phyloP scores from a whole-genome alignment of 306 rosid genomes.

The Vigna reflexopilosa region DNA sequence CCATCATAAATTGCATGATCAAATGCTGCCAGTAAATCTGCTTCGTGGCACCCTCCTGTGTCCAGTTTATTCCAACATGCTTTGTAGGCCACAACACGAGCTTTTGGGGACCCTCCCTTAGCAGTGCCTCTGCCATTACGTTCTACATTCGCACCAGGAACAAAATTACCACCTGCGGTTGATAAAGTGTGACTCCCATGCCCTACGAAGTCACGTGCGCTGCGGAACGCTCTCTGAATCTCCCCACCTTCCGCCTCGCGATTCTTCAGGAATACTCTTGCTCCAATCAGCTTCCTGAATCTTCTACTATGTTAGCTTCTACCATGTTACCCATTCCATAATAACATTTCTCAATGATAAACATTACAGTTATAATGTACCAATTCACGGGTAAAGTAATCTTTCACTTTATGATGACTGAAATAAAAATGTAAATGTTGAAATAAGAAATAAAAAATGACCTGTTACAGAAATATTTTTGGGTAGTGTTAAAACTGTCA shows the following conservation, averaged over 20 bases:
- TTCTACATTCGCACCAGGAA: slow-evolving; percentile 43
- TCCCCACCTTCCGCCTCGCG: slow-evolving; percentile 8
- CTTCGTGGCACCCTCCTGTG: slow-evolving; percentile 55
- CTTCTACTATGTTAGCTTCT: background rate
- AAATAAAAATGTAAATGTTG: no score
- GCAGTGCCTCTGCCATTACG: slow-evolving; percentile 76
- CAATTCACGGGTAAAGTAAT: no score
- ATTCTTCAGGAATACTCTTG: slow-evolving; percentile 57
- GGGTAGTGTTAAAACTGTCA: no score
- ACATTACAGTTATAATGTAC: no score
- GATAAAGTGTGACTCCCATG: slow-evolving; percentile 80
- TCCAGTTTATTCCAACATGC: slow-evolving; percentile 59
- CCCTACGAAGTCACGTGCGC: slow-evolving; percentile 62
- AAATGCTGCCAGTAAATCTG: slow-evolving; percentile 64
- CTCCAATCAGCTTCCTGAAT: slow-evolving; percentile 75
- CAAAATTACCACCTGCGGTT: slow-evolving; percentile 72
- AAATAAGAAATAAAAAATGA: background rate
- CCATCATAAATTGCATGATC: slow-evolving; percentile 73
- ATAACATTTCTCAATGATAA: no score
- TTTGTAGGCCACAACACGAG: slow-evolving; percentile 73
- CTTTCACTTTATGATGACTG: no score
- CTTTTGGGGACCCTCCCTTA: slow-evolving; percentile 78
- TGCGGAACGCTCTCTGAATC: background rate
- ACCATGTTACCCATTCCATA: no score
- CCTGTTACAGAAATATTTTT: no score